phyloP scores from a whole-genome alignment of 2,329 filamentous ascomycete species.

The Botryotinia globosa region DNA sequence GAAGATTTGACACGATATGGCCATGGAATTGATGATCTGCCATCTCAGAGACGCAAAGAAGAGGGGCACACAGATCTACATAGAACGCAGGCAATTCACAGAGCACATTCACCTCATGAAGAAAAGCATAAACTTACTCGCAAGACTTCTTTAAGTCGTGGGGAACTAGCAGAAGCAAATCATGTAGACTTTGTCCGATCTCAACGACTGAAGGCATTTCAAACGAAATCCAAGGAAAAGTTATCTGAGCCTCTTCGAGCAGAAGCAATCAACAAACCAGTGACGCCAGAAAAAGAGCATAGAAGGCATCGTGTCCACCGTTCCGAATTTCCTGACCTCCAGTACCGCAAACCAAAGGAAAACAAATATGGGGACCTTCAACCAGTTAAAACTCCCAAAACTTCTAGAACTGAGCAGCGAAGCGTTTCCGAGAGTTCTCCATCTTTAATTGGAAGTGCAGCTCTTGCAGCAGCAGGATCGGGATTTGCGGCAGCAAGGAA shows the following conservation, averaged over 20 bases:
- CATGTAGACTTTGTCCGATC: constrained; percentile 26
- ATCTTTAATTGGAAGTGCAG: constrained; percentile 30
- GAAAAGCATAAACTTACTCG: constrained; percentile 22
- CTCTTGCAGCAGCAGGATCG: constrained; percentile 31
- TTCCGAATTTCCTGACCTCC: constrained; percentile 30
- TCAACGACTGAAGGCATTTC: constrained; percentile 21
- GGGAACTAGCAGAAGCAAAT: constrained; percentile 17
- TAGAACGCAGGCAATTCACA: constrained; percentile 28
- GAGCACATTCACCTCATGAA: constrained; percentile 17
- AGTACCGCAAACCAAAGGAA: constrained; percentile 29
- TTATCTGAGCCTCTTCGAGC: constrained; percentile 28
- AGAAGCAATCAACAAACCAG: constrained; percentile 25
- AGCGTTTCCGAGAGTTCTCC: constrained; percentile 26
- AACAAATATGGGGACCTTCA: constrained; percentile 34
- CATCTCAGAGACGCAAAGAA: constrained; percentile 25
- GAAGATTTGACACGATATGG: constrained; percentile 22
- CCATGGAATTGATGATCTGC: constrained; percentile 22
- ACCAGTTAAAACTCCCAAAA: constrained; percentile 27
- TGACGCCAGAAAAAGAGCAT: constrained; percentile 20
- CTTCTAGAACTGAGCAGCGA: constrained; percentile 31
- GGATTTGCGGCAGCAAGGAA: constrained; percentile 36
- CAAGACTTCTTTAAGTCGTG: constrained; percentile 21
- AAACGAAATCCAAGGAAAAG: constrained; percentile 24
- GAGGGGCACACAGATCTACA: constrained; percentile 29
- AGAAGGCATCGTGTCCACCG: constrained; percentile 33